phyloP scores from a whole-genome alignment of 257 asterid species.

The Echites panduratus region DNA sequence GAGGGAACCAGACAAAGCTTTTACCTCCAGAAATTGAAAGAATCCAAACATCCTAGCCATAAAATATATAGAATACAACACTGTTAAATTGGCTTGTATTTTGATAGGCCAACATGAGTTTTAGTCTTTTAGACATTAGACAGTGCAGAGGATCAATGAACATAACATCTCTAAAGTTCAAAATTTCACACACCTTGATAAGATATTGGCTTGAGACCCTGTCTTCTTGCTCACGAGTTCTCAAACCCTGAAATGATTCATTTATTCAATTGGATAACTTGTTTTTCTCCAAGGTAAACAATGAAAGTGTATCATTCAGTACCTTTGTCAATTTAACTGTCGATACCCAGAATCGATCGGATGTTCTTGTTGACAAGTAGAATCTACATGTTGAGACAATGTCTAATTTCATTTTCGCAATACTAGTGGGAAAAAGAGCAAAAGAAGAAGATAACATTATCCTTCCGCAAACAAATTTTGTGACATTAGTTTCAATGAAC shows the following conservation, averaged over 20 bases:
- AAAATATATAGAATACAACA: neutral
- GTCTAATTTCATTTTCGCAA: slow-evolving; percentile 1
- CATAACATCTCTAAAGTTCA: neutral
- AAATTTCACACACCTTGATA: slow-evolving; percentile 53
- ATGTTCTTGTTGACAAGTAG: slow-evolving; percentile 82
- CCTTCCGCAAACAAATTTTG: neutral
- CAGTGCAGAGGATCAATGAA: neutral
- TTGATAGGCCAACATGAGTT: neutral
- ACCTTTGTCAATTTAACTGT: slow-evolving; percentile 83
- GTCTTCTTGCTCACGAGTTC: slow-evolving; percentile 93
- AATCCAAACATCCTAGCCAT: neutral
- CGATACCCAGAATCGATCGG: slow-evolving; percentile 56
- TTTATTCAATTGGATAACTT: slow-evolving; percentile 5
- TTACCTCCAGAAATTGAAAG: neutral
- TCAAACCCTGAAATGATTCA: slow-evolving; percentile 52
- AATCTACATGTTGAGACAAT: slow-evolving; percentile 43
- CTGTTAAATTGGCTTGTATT: no score
- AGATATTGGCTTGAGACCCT: slow-evolving; percentile 75
- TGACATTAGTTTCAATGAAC: neutral
- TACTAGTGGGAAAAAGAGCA: neutral
- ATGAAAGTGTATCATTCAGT: slow-evolving; percentile 13
- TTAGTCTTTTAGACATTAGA: neutral
- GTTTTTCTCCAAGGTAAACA: neutral
- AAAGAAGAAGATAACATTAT: neutral
- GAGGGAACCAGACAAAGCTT: neutral